Percentiles rank a stretch among this genome's conserved stretches.
Conservation (phyloP, 345 rosid species). For the Atalantia buxifolia region DNA sequence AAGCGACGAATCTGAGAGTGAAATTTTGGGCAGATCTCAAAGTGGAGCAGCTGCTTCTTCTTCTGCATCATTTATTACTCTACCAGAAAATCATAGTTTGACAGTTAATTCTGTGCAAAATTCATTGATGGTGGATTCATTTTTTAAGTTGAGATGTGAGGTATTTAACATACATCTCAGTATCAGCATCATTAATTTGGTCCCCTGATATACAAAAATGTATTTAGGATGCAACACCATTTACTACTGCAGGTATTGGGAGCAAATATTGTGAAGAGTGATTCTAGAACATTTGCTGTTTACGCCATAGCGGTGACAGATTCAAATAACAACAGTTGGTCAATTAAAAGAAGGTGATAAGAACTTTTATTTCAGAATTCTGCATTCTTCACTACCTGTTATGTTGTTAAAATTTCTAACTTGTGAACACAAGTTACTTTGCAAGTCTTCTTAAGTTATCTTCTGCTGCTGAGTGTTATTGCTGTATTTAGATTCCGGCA, state of each 20-base stretch:
- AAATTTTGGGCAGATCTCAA: constrained; percentile 48
- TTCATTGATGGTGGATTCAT: constrained; percentile 68
- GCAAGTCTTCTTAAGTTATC: not conserved
- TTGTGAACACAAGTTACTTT: constrained; percentile 1
- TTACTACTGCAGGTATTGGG: constrained; percentile 80
- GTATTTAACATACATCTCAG: constrained; percentile 38
- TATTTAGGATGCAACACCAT: constrained; percentile 19
- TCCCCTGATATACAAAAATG: constrained; percentile 12
- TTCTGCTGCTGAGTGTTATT: constrained; percentile 13
- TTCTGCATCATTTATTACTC: constrained; percentile 44
- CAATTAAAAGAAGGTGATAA: constrained; percentile 93
- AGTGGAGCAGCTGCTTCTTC: constrained; percentile 78
- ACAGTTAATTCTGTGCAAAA: constrained; percentile 41
- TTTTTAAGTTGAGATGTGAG: constrained; percentile 91
- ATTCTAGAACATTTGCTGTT: constrained; percentile 86
- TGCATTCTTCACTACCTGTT: constrained; percentile 11
- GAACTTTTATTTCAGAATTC: constrained; percentile 20
- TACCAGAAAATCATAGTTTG: constrained; percentile 37
- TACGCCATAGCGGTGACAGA: constrained; percentile 92
- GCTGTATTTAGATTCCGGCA: constrained; percentile 72
- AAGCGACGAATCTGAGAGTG: constrained; percentile 73
- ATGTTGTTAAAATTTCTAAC: not conserved
- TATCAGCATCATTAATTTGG: constrained; percentile 10
- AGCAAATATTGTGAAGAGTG: constrained; percentile 93
- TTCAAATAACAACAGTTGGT: constrained; percentile 83